Percentiles rank a stretch among this genome's conserved stretches.
Evolutionary conservation across 352 stramenopile species (phyloP).

Genomic region (Pythium insidiosum): DNA sequence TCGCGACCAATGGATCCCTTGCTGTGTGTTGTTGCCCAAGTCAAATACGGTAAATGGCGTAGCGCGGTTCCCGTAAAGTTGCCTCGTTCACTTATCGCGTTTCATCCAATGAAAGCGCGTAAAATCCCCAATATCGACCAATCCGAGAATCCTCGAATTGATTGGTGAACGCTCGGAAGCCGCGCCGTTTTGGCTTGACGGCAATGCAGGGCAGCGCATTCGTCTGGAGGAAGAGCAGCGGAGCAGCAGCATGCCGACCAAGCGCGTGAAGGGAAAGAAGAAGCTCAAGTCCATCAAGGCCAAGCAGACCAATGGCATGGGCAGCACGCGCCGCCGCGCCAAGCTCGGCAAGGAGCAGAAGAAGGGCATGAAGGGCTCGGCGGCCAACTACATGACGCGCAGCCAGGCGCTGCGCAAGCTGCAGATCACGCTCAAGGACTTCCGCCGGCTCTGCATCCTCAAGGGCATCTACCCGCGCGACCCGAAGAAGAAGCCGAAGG

Average conservation of each 20-base stretch:
- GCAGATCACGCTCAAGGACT: slow-evolving; percentile 97
- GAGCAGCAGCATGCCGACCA: slow-evolving; percentile 61
- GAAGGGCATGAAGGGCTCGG: slow-evolving; percentile 72
- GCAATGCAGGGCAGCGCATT: neutral
- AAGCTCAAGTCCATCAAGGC: slow-evolving; percentile 89
- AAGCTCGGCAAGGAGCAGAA: slow-evolving; percentile 84
- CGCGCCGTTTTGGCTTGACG: neutral
- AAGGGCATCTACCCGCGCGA: slow-evolving; percentile 99
- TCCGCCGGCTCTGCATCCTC: slow-evolving; percentile 98
- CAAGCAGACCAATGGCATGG: slow-evolving; percentile 80
- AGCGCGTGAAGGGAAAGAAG: slow-evolving; percentile 86
- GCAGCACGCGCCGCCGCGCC: slow-evolving; percentile 68
- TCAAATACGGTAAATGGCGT: too few species aligned
- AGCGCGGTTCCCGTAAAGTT: too few species aligned
- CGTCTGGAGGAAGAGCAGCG: slow-evolving; percentile 6
- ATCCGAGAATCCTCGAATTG: slow-evolving; percentile 13
- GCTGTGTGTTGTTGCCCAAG: too few species aligned
- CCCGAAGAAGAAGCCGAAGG: slow-evolving; percentile 90
- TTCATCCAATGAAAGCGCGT: slow-evolving; percentile 15
- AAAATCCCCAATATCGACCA: slow-evolving; percentile 6
- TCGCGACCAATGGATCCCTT: too few species aligned
- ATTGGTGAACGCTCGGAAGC: slow-evolving; percentile 19
- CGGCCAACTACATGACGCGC: slow-evolving; percentile 95
- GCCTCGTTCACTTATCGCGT: neutral
- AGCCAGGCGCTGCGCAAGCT: slow-evolving; percentile 92